These are phyloP conservation scores for Botrytis aclada DNA, from an alignment of 2,329 filamentous ascomycete genomes.

Conservation along the genomic window DNA sequence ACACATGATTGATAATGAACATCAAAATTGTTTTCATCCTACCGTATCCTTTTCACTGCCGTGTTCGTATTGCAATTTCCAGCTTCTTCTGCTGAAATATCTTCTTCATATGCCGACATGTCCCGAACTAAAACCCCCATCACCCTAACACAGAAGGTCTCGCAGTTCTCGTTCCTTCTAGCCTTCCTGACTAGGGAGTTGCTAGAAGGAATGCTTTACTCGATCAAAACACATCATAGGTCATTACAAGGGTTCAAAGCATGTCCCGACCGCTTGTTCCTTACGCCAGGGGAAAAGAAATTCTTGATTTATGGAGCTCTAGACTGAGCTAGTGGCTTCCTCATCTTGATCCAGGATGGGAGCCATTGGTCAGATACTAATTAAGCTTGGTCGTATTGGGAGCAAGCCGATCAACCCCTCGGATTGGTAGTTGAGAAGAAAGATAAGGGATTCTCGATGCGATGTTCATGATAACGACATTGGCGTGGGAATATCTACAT, in stretches of 20 bases:
- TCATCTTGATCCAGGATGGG: not conserved
- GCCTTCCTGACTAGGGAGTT: not conserved
- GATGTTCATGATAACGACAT: conserved; percentile 1
- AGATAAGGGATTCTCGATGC: conserved; percentile 6
- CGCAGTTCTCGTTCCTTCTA: not conserved
- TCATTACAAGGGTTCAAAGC: not conserved
- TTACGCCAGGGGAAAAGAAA: not conserved
- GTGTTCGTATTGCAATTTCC: not conserved
- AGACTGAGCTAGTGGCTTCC: not conserved
- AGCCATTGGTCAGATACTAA: not conserved
- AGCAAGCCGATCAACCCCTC: not conserved
- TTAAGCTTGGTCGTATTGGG: not conserved
- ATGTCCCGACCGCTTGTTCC: not conserved
- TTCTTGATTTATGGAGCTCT: not conserved
- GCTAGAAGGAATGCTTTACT: conserved; percentile 4
- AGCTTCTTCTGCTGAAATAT: not conserved
- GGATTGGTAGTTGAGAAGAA: not conserved
- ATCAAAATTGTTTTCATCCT: not conserved
- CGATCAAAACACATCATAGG: conserved; percentile 19
- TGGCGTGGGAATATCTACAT: not conserved
- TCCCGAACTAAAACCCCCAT: not conserved
- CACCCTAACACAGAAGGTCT: not conserved
- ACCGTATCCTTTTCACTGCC: not conserved
- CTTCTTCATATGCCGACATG: not conserved
- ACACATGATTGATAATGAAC: not conserved